Base-by-base conservation (phyloP, 2,329 filamentous ascomycete species). In the Septoria linicola region DNA sequence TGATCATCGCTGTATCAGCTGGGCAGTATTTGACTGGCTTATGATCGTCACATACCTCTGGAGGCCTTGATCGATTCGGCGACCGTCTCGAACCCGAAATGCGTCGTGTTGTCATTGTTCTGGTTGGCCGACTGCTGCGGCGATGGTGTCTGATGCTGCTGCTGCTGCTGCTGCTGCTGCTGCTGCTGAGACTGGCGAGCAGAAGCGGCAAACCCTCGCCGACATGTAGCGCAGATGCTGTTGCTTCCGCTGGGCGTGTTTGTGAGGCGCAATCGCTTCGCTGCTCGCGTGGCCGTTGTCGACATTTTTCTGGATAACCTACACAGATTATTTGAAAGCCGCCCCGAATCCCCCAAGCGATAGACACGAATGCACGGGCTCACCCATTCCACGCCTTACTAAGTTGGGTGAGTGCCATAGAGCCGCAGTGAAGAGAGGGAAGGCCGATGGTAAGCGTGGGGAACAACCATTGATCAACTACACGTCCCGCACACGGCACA, bases 41-140 rank as follows among this genome's bases (percentile, higher is more conserved):
- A 13, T 27, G 23, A 10, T 5, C 32, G 20, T 57, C 11, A 43
- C 39, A 20, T 21, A 84, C 83, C 83, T 73, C 76, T 76, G 19
- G 79, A 78, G 61, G 84, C 80, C 73, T 96, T 96, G 70, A 93
- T 78, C 8, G 82, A 77, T 68, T 95, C 88, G 13, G 87, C 82
- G 34, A 96, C 80, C 35, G 88, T 92, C 73, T 91, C 81, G 70
- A 89, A 96, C 44, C 91, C 91, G 70, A 96, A 96, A 73, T 96
- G 90, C 42, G 91, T 96, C 56, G 85, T 85, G 53, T 79, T 78
- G 61, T 81, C 76, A 45, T 72, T 65, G 58, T 66, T 66, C 35
- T 42, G 43, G 20, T 37, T 17, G 14, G 37, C 23, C 27, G 64
- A 65, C 49, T 73, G 65, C 57, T 66, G 59, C 66, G 68, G 63